Base-by-base conservation (phyloP, 2,329 filamentous ascomycete species). In the Rhynchosporium secalis region DNA sequence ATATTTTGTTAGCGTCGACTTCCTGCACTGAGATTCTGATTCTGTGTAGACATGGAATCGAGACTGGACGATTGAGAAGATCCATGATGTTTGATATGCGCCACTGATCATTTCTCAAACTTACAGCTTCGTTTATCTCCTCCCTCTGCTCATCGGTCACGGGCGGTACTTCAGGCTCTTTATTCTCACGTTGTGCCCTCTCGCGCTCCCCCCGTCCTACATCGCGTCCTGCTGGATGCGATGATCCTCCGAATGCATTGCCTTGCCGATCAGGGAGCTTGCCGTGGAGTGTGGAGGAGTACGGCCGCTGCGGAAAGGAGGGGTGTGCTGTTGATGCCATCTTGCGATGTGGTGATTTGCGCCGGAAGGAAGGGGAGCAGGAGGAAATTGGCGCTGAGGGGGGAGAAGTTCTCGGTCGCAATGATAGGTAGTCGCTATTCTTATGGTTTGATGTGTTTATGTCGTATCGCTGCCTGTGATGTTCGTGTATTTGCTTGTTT, bases 111-210 rank as follows among this genome's bases (percentile, higher is more conserved):
- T 33, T n/a, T 20, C 20, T 20, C 20, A 46, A 52, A 81, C 88
- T 73, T 84, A 96, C 92, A 67, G 94, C 93, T 81, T 97, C 93
- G 75, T 91, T 91, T 67, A 97, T 94, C 76, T 97, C 93, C 72
- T 96, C 91, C 68, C 89, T 84, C 75, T 97, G 93, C 77, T 97
- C 93, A 72, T 97, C 93, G 26, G 86, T 88, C 69, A 98, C 74
- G 75, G 84, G 65, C 26, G 67, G 68, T 38, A 72, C 29, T 36
- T 62, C 67, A 8, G 63, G 62, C 47, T 64, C 60, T 29, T 43
- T 58, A 47, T 60, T 58, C 56, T 68, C 66, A 62, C 66, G 51
- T 46, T 70, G 64, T 55, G 59, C 62, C 40, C 68, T 70, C 64
- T 71, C 71, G 47, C 68, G 70, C 58, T 70, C 72, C 45, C 75